Evolutionary conservation across 2,329 filamentous ascomycete genomes (phyloP).

Genomic region (Phaeosphaeriaceae sp.): DNA sequence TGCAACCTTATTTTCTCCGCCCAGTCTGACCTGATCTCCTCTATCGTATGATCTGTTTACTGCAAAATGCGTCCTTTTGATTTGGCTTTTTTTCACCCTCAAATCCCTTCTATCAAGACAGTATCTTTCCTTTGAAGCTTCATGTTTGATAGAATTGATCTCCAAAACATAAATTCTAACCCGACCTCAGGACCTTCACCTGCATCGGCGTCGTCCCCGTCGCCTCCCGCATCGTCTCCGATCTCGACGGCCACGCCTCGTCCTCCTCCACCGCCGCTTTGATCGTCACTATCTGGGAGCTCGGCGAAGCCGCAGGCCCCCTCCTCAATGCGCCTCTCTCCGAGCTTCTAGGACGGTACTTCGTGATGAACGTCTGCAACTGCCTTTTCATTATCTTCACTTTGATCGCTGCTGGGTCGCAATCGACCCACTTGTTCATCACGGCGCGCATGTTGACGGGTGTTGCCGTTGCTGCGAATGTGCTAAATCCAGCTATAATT

Average conservation of each 20-base stretch:
- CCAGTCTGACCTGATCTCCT: not conserved
- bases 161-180: conserved; percentile 13
- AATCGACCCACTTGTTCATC: conserved; percentile 51
- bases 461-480: conserved; percentile 57
- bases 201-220: conserved; percentile 48
- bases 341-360: conserved; percentile 42
- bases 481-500: conserved; percentile 69
- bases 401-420: conserved; percentile 49
- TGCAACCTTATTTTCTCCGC: not conserved
- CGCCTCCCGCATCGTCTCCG: conserved; percentile 39
- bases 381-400: conserved; percentile 55
- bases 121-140: too few species aligned
- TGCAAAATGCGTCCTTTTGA: too few species aligned
- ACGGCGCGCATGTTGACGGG: conserved; percentile 55
- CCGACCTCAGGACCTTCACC: conserved; percentile 42
- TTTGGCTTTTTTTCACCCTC: too few species aligned
- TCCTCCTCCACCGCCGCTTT: conserved; percentile 37
- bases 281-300: conserved; percentile 47
- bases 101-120: too few species aligned
- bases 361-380: conserved; percentile 49
- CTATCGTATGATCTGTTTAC: too few species aligned
- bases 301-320: conserved; percentile 46
- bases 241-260: conserved; percentile 34
- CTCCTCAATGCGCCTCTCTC: conserved; percentile 45
- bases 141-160: not conserved